Conservation (phyloP, 768 basidiomycete genomes). For the Hygrocybe coccinea region DNA sequence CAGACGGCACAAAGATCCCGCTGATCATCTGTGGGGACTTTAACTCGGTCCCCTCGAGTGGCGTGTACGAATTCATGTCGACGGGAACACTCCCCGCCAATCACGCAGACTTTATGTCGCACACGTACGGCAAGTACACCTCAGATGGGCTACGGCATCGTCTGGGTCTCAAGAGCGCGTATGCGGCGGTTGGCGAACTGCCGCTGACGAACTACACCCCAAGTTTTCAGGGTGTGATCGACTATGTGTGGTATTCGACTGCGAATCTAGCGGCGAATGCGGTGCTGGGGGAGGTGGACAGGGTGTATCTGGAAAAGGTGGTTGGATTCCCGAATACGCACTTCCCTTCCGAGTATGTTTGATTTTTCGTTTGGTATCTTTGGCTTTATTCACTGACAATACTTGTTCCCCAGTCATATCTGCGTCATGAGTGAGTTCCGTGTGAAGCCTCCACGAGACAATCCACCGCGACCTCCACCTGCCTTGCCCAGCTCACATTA, state of each 20-base stretch:
- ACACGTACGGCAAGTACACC: slow-evolving; percentile 91
- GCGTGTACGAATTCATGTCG: slow-evolving; percentile 87
- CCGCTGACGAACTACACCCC: slow-evolving; percentile 89
- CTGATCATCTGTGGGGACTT: slow-evolving; percentile 91
- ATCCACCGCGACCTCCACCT: slow-evolving; percentile 24
- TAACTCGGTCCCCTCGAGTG: slow-evolving; percentile 83
- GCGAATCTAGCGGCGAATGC: slow-evolving; percentile 70
- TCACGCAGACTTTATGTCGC: slow-evolving; percentile 89
- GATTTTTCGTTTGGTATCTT: slow-evolving; percentile 10
- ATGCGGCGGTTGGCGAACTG: slow-evolving; percentile 50
- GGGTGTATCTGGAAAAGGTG: slow-evolving; percentile 75
- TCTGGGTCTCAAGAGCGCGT: slow-evolving; percentile 80
- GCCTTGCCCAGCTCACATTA: slow-evolving; percentile 4
- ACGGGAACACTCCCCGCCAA: slow-evolving; percentile 62
- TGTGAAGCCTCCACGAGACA: slow-evolving; percentile 64
- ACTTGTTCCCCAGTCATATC: slow-evolving; percentile 69
- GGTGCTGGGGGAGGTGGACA: slow-evolving; percentile 86
- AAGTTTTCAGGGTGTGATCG: slow-evolving; percentile 79
- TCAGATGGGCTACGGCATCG: slow-evolving; percentile 78
- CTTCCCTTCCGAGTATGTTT: slow-evolving; percentile 89
- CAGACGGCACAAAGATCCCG: slow-evolving; percentile 86
- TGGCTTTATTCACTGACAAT: slow-evolving; percentile 1
- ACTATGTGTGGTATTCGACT: slow-evolving; percentile 91
- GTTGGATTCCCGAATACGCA: slow-evolving; percentile 97
- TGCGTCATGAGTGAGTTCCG: slow-evolving; percentile 72